These are phyloP conservation scores for Penicillium ochrochloron DNA, from an alignment of 495 filamentous ascomycete genomes.

Conservation along the genomic window DNA sequence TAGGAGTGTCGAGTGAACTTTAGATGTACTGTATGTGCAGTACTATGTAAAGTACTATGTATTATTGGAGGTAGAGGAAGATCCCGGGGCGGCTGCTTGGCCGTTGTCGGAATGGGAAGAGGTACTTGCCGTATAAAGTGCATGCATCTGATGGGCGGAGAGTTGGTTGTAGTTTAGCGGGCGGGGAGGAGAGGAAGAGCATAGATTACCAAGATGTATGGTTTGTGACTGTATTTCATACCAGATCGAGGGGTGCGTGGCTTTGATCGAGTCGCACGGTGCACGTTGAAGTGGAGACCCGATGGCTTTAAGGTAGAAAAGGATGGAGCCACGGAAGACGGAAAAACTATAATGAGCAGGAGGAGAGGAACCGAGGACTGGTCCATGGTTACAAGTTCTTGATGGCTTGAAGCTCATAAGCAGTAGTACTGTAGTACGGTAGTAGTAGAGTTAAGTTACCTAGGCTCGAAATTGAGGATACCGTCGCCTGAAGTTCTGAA, in stretches of 20 bases:
- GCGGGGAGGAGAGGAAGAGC: slow-evolving; percentile 2
- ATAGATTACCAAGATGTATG: not conserved
- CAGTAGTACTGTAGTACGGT: not conserved
- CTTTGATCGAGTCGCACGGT: slow-evolving; percentile 3
- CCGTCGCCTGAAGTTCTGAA: not conserved
- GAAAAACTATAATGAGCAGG: not conserved
- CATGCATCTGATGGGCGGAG: not conserved
- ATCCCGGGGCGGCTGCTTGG: slow-evolving; percentile 34
- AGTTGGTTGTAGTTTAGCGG: not conserved
- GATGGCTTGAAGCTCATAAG: not conserved
- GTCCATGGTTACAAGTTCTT: not conserved
- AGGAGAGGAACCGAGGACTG: not conserved
- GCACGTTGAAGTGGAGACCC: not conserved
- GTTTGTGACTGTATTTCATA: not conserved
- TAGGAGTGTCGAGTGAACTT: not conserved
- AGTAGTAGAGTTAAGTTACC: not conserved
- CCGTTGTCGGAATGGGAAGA: slow-evolving; percentile 42
- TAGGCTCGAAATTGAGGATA: not conserved
- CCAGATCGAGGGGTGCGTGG: slow-evolving; percentile 1
- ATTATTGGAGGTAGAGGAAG: slow-evolving; percentile 13
- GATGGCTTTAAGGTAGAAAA: not conserved
- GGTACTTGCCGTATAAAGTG: not conserved
- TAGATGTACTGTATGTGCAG: too few relatives aligned
- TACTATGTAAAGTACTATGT: not conserved
- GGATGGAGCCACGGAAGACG: not conserved